Conservation (phyloP, 768 basidiomycete species). For the Termitomyces sp. region DNA sequence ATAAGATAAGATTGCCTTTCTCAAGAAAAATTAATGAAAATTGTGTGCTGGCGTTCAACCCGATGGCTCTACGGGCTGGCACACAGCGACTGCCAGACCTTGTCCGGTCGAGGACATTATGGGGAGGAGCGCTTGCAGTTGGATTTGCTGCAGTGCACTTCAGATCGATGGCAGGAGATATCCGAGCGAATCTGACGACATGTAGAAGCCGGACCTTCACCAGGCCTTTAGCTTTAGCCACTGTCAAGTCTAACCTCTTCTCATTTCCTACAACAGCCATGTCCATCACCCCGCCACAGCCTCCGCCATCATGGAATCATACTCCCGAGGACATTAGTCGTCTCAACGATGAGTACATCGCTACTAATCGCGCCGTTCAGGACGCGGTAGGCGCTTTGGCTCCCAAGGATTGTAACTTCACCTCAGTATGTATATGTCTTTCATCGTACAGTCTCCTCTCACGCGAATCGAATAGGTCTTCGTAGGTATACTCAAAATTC, state of each 20-base stretch:
- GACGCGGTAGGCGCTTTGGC: constrained; percentile 61
- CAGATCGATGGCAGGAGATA: constrained; percentile 39
- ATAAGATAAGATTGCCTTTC: constrained; percentile 28
- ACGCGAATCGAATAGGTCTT: constrained; percentile 50
- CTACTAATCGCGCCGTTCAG: constrained; percentile 46
- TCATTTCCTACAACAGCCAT: constrained; percentile 30
- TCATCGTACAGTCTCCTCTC: not conserved
- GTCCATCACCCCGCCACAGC: constrained; percentile 60
- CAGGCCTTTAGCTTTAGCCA: constrained; percentile 28
- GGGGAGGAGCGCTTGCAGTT: constrained; percentile 37
- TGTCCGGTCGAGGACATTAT: constrained; percentile 22
- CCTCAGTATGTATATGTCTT: constrained; percentile 46
- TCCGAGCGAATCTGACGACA: constrained; percentile 29
- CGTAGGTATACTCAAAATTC: constrained; percentile 41
- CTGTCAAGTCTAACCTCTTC: constrained; percentile 24
- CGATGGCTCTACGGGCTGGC: constrained; percentile 28
- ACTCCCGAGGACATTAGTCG: constrained; percentile 54
- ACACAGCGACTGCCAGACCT: constrained; percentile 21
- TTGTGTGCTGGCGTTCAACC: constrained; percentile 1
- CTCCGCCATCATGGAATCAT: constrained; percentile 65
- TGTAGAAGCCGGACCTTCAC: constrained; percentile 13
- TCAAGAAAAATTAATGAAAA: constrained; percentile 5
- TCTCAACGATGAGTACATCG: constrained; percentile 58
- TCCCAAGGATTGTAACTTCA: constrained; percentile 56
- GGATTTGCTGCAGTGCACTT: constrained; percentile 36